Evolutionary conservation across 2,329 filamentous ascomycete species (phyloP), one percentile per base, ranked within the genome.

Genomic region (Neurospora sp.): DNA sequence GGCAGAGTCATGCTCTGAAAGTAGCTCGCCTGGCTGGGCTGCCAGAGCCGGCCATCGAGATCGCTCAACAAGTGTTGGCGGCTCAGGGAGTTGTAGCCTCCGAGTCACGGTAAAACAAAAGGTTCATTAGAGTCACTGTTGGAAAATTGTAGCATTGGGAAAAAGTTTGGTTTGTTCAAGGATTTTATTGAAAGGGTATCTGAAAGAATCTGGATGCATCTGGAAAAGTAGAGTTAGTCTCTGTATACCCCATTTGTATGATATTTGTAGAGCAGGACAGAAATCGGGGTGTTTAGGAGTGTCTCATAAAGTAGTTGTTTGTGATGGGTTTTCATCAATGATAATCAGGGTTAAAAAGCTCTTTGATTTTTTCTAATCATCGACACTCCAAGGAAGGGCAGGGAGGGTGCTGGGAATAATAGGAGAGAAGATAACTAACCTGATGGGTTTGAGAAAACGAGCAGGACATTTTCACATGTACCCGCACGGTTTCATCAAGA

Each of bases 11-110:
- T 81, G 96, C 96, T 19, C 82, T 99, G 71, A 98, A 97, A 77
- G 96, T 99, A n/a, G 96, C 96, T 2, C 86, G 86, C 72, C 82
- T 98, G 74, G 96, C 96, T 6, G 94, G 93, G 1, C 76, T 97
- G 75, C 94, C 94, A 0, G 87, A 89, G 71, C 82, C 85, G 65
- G 92, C 91, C 3, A 88, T 97, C 69, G 81, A 82, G 28, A 83
- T 92, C 72, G 94, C 95, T 6, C 83, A 80, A 68, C 79, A 82
- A 43, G 84, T 92, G 8, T 81, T 93, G 36, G 77, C 71, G 17
- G 66, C 15, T 70, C 68, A 39, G 69, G 69, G 66, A 37, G 68
- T 62, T 36, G 28, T 62, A 62, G 52, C 52, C 6, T 62, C 12
- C 23, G 28, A 62, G 52, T 62, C 8, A 62, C 23, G 4, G 28